These are phyloP conservation scores for Filobasidium floriforme DNA, from an alignment of 768 basidiomycete species.

Conservation along the genomic window DNA sequence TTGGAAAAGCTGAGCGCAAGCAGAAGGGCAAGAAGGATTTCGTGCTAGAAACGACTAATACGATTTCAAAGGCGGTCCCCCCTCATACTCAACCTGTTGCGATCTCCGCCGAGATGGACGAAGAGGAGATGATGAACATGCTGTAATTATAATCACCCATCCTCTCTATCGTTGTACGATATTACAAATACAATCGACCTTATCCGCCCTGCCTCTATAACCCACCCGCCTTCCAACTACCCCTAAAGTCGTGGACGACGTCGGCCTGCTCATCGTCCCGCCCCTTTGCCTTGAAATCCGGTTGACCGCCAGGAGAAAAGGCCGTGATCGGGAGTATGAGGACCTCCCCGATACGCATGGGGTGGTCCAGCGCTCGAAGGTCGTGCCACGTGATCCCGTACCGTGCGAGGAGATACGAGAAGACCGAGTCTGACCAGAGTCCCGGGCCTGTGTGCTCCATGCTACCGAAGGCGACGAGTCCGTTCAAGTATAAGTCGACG, in stretches of 20 bases:
- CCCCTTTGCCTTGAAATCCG: constrained; percentile 7
- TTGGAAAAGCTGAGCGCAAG: background rate
- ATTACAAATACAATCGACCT: background rate
- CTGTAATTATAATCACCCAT: background rate
- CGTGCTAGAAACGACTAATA: background rate
- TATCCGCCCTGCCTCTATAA: background rate
- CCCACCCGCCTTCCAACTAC: constrained; percentile 6
- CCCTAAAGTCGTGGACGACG: constrained; percentile 14
- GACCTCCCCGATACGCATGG: constrained; percentile 43
- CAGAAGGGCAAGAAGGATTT: background rate
- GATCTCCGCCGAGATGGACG: background rate
- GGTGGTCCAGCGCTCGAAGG: constrained; percentile 29
- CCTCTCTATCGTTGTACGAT: background rate
- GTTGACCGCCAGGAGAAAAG: constrained; percentile 11
- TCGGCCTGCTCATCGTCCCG: constrained; percentile 10
- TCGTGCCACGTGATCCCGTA: constrained; percentile 38
- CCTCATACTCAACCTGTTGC: background rate
- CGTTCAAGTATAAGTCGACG: background rate
- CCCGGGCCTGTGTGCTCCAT: constrained; percentile 24
- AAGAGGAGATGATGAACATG: constrained; percentile 4
- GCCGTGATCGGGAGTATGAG: constrained; percentile 34
- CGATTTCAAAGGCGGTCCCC: background rate
- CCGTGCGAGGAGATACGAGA: constrained; percentile 37
- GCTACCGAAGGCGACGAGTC: background rate
- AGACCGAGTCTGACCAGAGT: constrained; percentile 22